A percentile compares a stretch with the other conserved stretches of the same genome.
phyloP scores from a whole-genome alignment of 768 basidiomycete species.

The Leccinum arenicola region DNA sequence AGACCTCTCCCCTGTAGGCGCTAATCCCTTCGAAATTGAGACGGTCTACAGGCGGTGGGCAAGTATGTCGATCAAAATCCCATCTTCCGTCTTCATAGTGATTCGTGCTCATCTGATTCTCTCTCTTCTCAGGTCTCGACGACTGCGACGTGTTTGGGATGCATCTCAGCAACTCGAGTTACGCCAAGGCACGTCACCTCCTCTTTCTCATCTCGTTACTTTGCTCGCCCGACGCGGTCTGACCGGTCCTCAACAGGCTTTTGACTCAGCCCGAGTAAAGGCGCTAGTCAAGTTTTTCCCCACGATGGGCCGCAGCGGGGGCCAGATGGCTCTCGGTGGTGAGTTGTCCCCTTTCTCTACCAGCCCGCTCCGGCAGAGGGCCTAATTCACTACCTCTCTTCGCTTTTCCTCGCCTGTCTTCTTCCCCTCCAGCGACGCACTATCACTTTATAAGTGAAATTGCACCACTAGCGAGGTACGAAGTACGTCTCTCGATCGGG shows the following conservation, averaged over 20 bases:
- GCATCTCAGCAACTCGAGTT: slow-evolving; percentile 81
- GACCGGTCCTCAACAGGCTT: slow-evolving; percentile 27
- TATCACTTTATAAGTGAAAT: slow-evolving; percentile 72
- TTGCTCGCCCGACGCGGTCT: neutral
- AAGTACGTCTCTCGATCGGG: slow-evolving; percentile 54
- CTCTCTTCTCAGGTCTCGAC: slow-evolving; percentile 50
- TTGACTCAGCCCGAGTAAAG: slow-evolving; percentile 50
- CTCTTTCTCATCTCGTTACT: neutral
- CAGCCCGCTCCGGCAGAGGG: neutral
- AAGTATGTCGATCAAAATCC: slow-evolving; percentile 33
- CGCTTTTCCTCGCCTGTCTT: neutral
- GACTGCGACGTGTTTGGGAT: slow-evolving; percentile 64
- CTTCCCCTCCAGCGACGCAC: slow-evolving; percentile 48
- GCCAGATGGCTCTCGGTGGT: slow-evolving; percentile 58
- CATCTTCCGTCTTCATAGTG: neutral
- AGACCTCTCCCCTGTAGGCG: slow-evolving; percentile 49
- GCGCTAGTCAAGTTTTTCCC: slow-evolving; percentile 51
- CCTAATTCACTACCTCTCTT: neutral
- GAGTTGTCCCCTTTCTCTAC: neutral
- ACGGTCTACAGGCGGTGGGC: slow-evolving; percentile 49
- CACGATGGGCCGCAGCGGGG: slow-evolving; percentile 54
- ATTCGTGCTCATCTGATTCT: neutral
- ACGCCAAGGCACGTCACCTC: slow-evolving; percentile 54
- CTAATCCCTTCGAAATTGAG: slow-evolving; percentile 49
- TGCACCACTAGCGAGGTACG: slow-evolving; percentile 56